Base-by-base conservation (phyloP, 129 eudicot species). In the Centaurea solstitialis region DNA sequence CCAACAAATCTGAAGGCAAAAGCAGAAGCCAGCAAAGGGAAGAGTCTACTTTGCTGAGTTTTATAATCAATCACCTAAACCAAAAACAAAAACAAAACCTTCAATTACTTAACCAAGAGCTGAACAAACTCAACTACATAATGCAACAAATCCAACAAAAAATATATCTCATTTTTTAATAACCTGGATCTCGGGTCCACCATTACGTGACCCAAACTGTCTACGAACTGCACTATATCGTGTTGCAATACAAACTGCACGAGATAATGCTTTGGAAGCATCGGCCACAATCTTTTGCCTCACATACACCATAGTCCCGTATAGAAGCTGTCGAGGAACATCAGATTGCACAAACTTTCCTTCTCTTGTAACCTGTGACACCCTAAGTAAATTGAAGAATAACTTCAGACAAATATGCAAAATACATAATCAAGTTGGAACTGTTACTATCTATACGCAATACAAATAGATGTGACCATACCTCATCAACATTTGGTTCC, bases 101-200 rank as follows among this genome's bases (percentile, higher is more conserved):
- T 57, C 2, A 40, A 57, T 53, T 66, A 30, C 6, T 22, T 22
- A 12, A 26, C 30, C 2, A 50, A 35, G 26, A 50, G 4, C 28
- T 39, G 23, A 45, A 20, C 28, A 9, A 78, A 73, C 77, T 73
- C 66, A 45, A 3, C 50, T 20, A 7, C 9, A 70, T 73, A 7
- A 7, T 23, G n/a, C n/a, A 23, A 28, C 13, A 3, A 30, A 74
- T 10, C 7, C 45, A 71, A 68, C 9, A 1, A 0, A 61, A 73
- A 57, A n/a, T n/a, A n/a, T n/a, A n/a, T 37, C 21, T 13, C 1
- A 22, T 68, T 8, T 13, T 18, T 38, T 1, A 57, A 43, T 37
- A 88, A 95, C 99, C 99, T 95, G 99, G 67, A 93, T 95, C 81
- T 95, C 99, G 5, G 86, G 98, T 17, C 99, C 98, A 70, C 98